phyloP scores from a whole-genome alignment of 169 alveolate species.

The Cryptosporidium felis region DNA sequence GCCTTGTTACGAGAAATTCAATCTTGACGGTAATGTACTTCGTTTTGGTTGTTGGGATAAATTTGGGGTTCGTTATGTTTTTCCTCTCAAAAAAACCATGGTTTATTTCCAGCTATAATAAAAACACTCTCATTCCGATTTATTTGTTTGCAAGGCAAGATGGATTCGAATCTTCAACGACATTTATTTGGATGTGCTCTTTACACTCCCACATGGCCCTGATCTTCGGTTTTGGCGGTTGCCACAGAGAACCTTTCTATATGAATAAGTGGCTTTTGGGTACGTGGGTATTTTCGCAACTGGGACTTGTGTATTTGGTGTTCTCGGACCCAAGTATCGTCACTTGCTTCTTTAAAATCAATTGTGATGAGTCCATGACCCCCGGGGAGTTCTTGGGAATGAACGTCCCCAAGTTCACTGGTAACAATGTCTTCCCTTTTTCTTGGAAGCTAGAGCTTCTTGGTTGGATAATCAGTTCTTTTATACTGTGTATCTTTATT shows the following conservation, averaged over 20 bases:
- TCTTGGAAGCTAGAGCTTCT: conserved; percentile 64
- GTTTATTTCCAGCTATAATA: conserved; percentile 40
- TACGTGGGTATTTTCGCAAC: conserved; percentile 28
- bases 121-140: conserved; percentile 17
- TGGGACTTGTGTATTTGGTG: conserved; percentile 9
- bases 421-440: conserved; percentile 42
- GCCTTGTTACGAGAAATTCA: background rate
- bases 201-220: conserved; percentile 66
- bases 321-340: conserved; percentile 9
- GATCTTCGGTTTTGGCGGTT: conserved; percentile 44
- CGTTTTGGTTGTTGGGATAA: conserved; percentile 18
- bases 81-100: conserved; percentile 24
- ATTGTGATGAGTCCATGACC: conserved; percentile 14
- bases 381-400: background rate
- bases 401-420: conserved; percentile 4
- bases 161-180: conserved; percentile 56
- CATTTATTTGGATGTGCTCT: conserved; percentile 42
- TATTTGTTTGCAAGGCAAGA: conserved; percentile 36
- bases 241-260: conserved; percentile 60
- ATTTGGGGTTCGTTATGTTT: background rate
- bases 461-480: conserved; percentile 27
- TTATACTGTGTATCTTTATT: background rate
- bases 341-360: conserved; percentile 36
- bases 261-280: conserved; percentile 17
- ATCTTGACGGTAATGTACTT: background rate